Evolutionary conservation across 768 basidiomycete species (phyloP), one percentile per base, ranked within the genome.

Genomic region (Chiua virens): DNA sequence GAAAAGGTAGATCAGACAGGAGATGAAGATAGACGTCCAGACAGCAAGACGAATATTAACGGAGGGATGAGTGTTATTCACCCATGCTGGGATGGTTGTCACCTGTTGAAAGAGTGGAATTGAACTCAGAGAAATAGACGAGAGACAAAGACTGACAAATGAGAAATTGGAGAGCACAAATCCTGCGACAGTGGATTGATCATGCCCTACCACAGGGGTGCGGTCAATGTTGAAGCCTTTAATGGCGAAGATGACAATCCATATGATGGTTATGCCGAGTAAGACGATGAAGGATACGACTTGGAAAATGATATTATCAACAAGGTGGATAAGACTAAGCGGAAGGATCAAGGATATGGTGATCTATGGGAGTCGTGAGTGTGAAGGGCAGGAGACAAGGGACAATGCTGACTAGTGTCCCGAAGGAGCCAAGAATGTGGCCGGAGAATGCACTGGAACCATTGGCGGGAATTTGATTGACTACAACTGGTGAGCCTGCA

Each of bases 301-400:
- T 42, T 63, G 62, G 17, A 63, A 63, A 11, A 64, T 55, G 42
- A 63, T 54, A 34, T 61, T 63, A 22, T 63, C 62, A 10, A 63
- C 59, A 8, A 63, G 54, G 7, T 53, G 62, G 23, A 61, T 50
- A 36, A 63, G 56, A 39, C 62, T 64, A 22, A 63, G 62, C 0
- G 62, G 62, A n/a, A 63, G 45, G 28, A 63, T 45, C 0, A 64
- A 32, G 20, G 28, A 52, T 4, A 63, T 30, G 8, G 62, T 56
- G 21, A 63, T 55, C 62, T 61, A 17, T 9, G 20, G 5, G n/a
- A 15, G n/a, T 2, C 2, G 3, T 62, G 58, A 60, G 50, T 15
- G 8, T 5, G 35, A 10, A 6, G 21, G 20, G 13, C 10, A 9
- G 11, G 23, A 30, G 40, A n/a, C 7, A 23, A 1, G 11, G n/a